Evolutionary conservation across 257 asterid genomes (phyloP), one percentile per base, ranked within the genome.

Genomic region (Agastache rugosa): DNA sequence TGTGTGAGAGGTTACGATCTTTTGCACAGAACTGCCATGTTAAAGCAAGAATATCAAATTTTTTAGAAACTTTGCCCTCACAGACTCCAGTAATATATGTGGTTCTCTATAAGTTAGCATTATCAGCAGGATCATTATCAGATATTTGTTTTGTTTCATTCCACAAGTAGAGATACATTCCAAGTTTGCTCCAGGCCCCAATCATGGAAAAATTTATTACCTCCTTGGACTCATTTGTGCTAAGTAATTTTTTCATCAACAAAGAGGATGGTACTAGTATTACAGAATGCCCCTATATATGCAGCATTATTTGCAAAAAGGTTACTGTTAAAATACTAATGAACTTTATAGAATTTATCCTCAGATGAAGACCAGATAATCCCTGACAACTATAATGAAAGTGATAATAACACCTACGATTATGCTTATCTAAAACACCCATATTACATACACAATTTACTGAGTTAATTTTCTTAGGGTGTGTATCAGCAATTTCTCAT

Each of bases 401-500:
- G 69, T 58, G 56, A 54, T 61, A 47, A 45, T 19, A 56, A 55
- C 34, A 37, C 44, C 35, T 29, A 27, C 22, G 42, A 53, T 41
- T 71, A 70, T 47, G 72, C 66, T 22, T 55, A 71, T 56, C 55
- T 45, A 63, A 44, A 54, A 68, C 47, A 10, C 73, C 31, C 31
- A 31, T 11, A 8, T 48, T 19, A n/a, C 67, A 67, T 67, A 39
- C 17, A 67, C 17, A 67, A 72, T 5, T 15, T 60, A 50, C 59
- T 2, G 42, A 67, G 64, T 48, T 27, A 53, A 59, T 66, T 65
- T 59, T 54, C 63, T 60, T 10, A 20, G 14, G 55, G 22, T 34
- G n/a, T 47, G 8, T 42, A 60, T 41, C 31, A 69, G 48, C 65
- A 25, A 41, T 69, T 44, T 66, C 75, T 69, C 48, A 31, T 71